Percentiles rank a stretch among this genome's conserved stretches.
phyloP scores from a whole-genome alignment of 2,329 filamentous ascomycete species.

The Penicillium sp. region DNA sequence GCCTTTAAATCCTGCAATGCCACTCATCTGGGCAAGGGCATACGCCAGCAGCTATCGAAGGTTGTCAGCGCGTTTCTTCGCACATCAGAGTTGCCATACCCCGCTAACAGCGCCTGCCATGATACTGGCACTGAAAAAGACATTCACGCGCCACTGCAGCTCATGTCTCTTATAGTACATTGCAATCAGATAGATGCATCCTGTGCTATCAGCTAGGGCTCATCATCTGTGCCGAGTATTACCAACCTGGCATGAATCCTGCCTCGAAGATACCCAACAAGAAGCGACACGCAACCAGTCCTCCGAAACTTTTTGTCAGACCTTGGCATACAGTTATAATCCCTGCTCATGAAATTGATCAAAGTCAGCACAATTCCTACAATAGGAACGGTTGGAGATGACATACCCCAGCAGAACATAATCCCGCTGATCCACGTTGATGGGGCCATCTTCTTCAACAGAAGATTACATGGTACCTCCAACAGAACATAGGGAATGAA shows the following conservation, averaged over 20 bases:
- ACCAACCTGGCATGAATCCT: slow-evolving; percentile 35
- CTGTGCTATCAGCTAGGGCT: too few relatives aligned
- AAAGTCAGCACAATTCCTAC: too few relatives aligned
- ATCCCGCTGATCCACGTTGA: slow-evolving; percentile 41
- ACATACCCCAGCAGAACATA: slow-evolving; percentile 39
- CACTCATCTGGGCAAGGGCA: slow-evolving; percentile 26
- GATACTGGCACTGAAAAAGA: slow-evolving; percentile 22
- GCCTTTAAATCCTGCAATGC: slow-evolving; percentile 19
- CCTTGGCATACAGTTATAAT: background rate
- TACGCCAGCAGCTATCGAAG: slow-evolving; percentile 34
- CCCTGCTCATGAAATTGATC: too few relatives aligned
- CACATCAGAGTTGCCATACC: slow-evolving; percentile 17
- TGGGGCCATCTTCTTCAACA: slow-evolving; percentile 42
- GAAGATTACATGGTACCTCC: slow-evolving; percentile 45
- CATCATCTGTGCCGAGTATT: too few relatives aligned
- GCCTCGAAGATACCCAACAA: slow-evolving; percentile 37
- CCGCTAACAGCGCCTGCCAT: slow-evolving; percentile 26
- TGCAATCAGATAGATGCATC: slow-evolving; percentile 29
- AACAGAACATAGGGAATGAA: slow-evolving; percentile 45
- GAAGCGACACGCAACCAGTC: slow-evolving; percentile 7
- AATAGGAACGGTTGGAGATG: slow-evolving; percentile 8
- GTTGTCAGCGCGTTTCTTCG: too few relatives aligned
- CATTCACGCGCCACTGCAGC: slow-evolving; percentile 21
- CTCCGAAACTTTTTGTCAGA: background rate
- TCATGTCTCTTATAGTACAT: slow-evolving; percentile 37